A percentile compares a stretch with the other conserved stretches of the same genome.
These are phyloP conservation scores for Fusarium chuoi DNA, from an alignment of 2,329 filamentous ascomycete genomes.

Conservation along the genomic window DNA sequence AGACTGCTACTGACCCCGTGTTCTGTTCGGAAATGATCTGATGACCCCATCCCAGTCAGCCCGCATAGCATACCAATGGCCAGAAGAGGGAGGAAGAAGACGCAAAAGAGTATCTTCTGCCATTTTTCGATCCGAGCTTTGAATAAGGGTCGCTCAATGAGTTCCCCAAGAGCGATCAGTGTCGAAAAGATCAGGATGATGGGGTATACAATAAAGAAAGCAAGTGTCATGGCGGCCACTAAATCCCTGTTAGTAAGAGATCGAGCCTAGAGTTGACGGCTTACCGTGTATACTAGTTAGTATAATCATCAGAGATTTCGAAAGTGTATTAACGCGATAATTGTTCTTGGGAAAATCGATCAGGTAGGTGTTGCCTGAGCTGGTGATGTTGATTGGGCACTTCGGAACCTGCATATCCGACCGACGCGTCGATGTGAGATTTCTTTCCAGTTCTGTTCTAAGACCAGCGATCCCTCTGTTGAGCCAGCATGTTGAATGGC, in stretches of 20 bases:
- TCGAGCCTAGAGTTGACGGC: fast-evolving
- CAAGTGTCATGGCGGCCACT: not conserved
- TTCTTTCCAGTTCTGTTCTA: not conserved
- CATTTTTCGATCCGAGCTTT: not conserved
- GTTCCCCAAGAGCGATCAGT: not conserved
- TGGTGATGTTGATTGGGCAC: not conserved
- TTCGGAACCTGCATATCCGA: not conserved
- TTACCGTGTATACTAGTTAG: not conserved
- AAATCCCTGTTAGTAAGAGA: not conserved
- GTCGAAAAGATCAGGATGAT: not conserved
- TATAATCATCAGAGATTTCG: not conserved
- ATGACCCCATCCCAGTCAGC: not conserved
- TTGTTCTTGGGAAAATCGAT: not conserved
- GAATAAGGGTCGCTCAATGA: not conserved
- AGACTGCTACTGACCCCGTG: not conserved
- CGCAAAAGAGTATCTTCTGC: not conserved
- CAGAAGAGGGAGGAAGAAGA: not conserved
- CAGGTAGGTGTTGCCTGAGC: not conserved
- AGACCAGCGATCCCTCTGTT: not conserved
- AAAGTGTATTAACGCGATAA: not conserved
- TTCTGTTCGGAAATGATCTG: not conserved
- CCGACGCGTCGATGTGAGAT: not conserved
- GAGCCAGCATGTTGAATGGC: not conserved
- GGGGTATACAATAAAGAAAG: not conserved
- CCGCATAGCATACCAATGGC: not conserved